These are phyloP conservation scores for Epichloe coenophiala DNA, from an alignment of 2,329 filamentous ascomycete species.

Conservation along the genomic window DNA sequence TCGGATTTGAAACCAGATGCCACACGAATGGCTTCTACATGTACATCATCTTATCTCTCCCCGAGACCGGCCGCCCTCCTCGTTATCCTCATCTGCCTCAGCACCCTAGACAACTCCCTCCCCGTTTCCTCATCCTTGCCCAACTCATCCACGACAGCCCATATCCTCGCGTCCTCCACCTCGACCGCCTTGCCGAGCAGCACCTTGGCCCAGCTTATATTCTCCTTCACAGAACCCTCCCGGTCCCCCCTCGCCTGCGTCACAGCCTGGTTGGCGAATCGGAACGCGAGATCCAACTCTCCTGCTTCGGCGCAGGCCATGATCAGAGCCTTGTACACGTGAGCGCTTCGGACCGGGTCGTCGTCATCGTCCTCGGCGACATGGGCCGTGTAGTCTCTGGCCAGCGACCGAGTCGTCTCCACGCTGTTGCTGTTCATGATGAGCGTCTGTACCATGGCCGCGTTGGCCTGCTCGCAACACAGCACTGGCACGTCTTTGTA, in stretches of 20 bases:
- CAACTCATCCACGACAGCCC: conserved; percentile 19
- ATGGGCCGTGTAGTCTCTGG: conserved; percentile 17
- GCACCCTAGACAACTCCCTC: conserved; percentile 12
- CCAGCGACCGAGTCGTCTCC: conserved; percentile 14
- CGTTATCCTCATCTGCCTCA: conserved; percentile 13
- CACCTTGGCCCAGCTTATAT: conserved; percentile 15
- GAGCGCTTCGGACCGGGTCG: conserved; percentile 5
- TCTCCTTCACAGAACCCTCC: conserved; percentile 1
- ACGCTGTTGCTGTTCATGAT: conserved; percentile 15
- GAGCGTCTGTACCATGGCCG: conserved; percentile 17
- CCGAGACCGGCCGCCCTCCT: conserved; percentile 7
- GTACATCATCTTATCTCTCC: neutral
- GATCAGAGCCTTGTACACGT: conserved; percentile 16
- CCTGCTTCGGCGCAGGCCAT: conserved; percentile 14
- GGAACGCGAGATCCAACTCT: conserved; percentile 22
- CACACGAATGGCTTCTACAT: neutral
- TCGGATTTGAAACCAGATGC: no score
- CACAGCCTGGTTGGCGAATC: conserved; percentile 14
- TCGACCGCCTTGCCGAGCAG: conserved; percentile 15
- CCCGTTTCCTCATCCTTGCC: conserved; percentile 9
- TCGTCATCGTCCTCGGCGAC: conserved; percentile 7
- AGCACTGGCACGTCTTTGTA: conserved; percentile 18
- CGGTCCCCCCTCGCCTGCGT: neutral
- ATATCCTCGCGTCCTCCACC: conserved; percentile 19
- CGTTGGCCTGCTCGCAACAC: conserved; percentile 15